Percentiles rank a stretch among this genome's conserved stretches.
These are phyloP conservation scores for Rhododendron vialii DNA, from an alignment of 148 eudicot species.

Conservation along the genomic window DNA sequence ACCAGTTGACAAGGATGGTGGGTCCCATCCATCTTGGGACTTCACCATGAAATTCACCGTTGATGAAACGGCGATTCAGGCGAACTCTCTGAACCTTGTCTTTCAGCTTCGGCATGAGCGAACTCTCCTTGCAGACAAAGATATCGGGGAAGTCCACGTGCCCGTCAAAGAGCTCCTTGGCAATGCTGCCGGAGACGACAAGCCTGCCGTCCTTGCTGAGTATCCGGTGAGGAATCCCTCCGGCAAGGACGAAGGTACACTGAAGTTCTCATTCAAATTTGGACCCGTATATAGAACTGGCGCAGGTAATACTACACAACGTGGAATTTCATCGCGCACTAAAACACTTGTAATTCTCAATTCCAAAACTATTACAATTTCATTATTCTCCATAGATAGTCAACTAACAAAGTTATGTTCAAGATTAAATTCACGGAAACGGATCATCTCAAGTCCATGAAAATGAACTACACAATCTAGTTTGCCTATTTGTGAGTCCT, in stretches of 20 bases:
- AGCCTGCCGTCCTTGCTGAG: constrained; percentile 9
- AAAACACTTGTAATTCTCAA: background rate
- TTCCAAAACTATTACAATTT: background rate
- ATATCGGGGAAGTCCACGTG: constrained; percentile 40
- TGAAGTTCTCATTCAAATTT: constrained; percentile 20
- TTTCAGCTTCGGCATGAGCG: constrained; percentile 32
- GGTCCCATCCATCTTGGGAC: constrained; percentile 44
- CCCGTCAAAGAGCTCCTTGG: constrained; percentile 35
- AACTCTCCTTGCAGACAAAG: constrained; percentile 39
- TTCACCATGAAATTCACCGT: constrained; percentile 32
- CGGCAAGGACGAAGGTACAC: constrained; percentile 5
- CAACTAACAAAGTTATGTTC: background rate
- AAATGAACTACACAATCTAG: background rate
- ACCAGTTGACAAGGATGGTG: constrained; percentile 44
- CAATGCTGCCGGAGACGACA: constrained; percentile 10
- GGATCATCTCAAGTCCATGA: background rate
- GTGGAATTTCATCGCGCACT: background rate
- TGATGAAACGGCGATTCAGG: constrained; percentile 21
- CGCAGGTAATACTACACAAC: background rate
- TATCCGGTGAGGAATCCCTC: constrained; percentile 29
- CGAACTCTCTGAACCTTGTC: constrained; percentile 14
- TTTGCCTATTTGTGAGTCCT: background rate
- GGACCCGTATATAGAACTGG: constrained; percentile 7
- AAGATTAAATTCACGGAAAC: background rate
- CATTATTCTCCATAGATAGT: background rate